These are phyloP conservation scores for Hypoxylon sp. DNA, from an alignment of 2,329 filamentous ascomycete species.

Conservation along the genomic window DNA sequence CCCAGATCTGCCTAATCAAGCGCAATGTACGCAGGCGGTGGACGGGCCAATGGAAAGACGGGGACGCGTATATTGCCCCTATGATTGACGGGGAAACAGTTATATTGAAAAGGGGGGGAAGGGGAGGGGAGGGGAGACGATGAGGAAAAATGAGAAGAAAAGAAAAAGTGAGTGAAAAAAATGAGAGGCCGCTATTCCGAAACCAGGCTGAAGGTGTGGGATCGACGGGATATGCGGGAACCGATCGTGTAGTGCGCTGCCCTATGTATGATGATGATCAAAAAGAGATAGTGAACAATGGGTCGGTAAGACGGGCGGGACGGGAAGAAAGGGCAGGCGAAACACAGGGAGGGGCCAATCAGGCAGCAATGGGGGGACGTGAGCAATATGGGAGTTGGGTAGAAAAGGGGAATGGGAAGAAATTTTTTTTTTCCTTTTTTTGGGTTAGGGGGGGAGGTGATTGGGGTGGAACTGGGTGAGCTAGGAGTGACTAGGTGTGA, in stretches of 20 bases:
- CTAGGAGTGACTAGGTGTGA: not conserved
- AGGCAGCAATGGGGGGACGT: conserved; percentile 31
- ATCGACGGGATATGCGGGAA: conserved; percentile 28
- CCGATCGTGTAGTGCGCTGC: conserved; percentile 10
- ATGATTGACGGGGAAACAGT: conserved; percentile 19
- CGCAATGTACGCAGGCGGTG: conserved; percentile 27
- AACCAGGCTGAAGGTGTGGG: conserved; percentile 26
- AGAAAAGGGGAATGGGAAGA: conserved; percentile 14
- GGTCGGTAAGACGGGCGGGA: conserved; percentile 9
- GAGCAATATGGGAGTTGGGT: conserved; percentile 28
- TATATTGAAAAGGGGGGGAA: conserved; percentile 13
- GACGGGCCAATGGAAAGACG: conserved; percentile 24
- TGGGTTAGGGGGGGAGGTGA: not conserved
- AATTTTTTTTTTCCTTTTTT: too few species aligned
- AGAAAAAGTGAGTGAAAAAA: conserved; percentile 4
- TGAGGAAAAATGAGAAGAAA: conserved; percentile 1
- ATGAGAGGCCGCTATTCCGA: conserved; percentile 11
- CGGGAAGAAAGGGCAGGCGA: conserved; percentile 7
- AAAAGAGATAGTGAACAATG: conserved; percentile 19
- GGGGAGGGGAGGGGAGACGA: conserved; percentile 1
- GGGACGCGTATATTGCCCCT: conserved; percentile 26
- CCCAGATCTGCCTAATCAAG: conserved; percentile 36
- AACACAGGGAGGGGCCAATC: conserved; percentile 32
- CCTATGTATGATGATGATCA: conserved; percentile 26
- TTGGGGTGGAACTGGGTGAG: not conserved